Conservation (phyloP, 768 basidiomycete species). For the Pisolithus tinctorius region DNA sequence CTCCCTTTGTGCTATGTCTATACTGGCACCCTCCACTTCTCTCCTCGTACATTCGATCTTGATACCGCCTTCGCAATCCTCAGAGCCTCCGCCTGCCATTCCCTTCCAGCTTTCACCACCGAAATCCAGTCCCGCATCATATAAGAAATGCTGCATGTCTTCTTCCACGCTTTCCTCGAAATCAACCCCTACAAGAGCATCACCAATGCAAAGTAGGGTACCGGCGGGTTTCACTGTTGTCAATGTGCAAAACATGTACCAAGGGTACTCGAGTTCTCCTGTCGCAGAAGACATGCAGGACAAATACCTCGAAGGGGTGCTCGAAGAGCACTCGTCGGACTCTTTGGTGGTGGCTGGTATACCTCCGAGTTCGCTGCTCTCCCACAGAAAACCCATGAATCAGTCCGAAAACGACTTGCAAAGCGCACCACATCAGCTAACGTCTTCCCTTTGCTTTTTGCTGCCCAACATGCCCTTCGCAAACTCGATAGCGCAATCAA, state of each 20-base stretch:
- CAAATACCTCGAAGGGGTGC: slow-evolving; percentile 58
- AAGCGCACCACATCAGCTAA: slow-evolving; percentile 63
- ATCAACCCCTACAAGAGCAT: slow-evolving; percentile 74
- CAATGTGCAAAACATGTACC: slow-evolving; percentile 79
- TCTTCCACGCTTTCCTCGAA: slow-evolving; percentile 77
- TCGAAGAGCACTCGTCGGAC: slow-evolving; percentile 66
- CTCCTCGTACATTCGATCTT: slow-evolving; percentile 89
- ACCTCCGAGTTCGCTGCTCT: slow-evolving; percentile 72
- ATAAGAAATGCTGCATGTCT: slow-evolving; percentile 85
- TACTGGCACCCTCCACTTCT: slow-evolving; percentile 89
- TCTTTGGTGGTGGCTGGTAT: slow-evolving; percentile 89
- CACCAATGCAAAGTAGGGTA: slow-evolving; percentile 73
- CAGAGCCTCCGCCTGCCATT: slow-evolving; percentile 75
- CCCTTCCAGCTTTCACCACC: slow-evolving; percentile 60
- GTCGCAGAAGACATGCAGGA: slow-evolving; percentile 72
- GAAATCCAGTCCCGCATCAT: slow-evolving; percentile 82
- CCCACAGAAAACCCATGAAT: slow-evolving; percentile 56
- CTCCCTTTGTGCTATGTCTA: slow-evolving; percentile 87
- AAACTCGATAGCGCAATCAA: slow-evolving; percentile 55
- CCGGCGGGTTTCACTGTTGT: slow-evolving; percentile 76
- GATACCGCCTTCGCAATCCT: slow-evolving; percentile 87
- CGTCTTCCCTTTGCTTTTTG: slow-evolving; percentile 61
- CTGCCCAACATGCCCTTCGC: slow-evolving; percentile 53
- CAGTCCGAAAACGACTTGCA: slow-evolving; percentile 64
- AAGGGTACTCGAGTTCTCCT: slow-evolving; percentile 78